Evolutionary conservation across 345 rosid genomes (phyloP), one percentile per base, ranked within the genome.

Genomic region (Garcia nutans): DNA sequence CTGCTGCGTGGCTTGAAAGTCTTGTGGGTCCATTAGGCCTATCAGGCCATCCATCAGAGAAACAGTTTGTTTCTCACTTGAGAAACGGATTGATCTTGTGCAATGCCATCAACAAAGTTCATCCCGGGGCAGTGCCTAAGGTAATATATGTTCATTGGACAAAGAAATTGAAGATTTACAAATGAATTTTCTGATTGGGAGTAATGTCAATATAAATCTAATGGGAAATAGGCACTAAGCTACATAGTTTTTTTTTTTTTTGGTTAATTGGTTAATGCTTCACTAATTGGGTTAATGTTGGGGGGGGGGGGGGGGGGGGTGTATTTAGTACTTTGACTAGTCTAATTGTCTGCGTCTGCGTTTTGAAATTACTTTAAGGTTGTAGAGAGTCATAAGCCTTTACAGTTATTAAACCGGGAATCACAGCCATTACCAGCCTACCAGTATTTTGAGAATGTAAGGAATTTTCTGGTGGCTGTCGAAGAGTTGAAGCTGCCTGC

Each of bases 401-500:
- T 83, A 76, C 88, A 83, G 70, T 85, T 89, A 8, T 52, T 83
- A 49, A 81, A 73, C 61, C 78, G 89, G n/a, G 97, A 95, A 74
- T 81, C 80, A 49, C 97, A 92, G 71, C 96, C 91, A 20, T 81
- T 89, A 71, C 85, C 85, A 2, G 98, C 98, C 33, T 95, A 87
- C 82, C 99, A 95, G 75, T 91, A 93, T 74, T 95, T 95, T 65
- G 98, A 95, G 86, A 95, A 95, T 74, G 96, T 91, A n/a, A 73
- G 88, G 72, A 95, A 95, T 77, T 93, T 95, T 84, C 85, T 95
- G 49, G 89, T 93, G 72, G 93, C 98, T 15, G 71, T 95, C 22
- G 87, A 93, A 71, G 93, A 88, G 66, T 82, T 95, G 80, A 95
- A 88, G 78, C 85, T 95, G 64, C 91, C 96, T 24, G 91, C 91